Percentiles rank a stretch among this genome's conserved stretches.
Conservation (phyloP, 768 basidiomycete genomes). For the Mycena venus region DNA sequence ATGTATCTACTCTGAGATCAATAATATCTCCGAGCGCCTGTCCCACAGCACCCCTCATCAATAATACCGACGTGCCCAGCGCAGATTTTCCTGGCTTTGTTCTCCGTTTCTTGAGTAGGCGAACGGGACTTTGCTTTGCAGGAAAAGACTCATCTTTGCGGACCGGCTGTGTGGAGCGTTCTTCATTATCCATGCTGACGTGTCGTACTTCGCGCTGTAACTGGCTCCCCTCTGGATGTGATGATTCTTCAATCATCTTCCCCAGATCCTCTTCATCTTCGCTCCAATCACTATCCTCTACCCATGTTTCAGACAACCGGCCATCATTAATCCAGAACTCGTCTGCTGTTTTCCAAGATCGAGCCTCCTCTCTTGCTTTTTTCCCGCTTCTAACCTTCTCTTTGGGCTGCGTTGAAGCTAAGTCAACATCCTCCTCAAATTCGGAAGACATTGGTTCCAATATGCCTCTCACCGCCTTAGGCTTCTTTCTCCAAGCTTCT, state of each 20-base stretch:
- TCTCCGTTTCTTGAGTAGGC: background rate
- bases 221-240: no score
- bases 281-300: background rate
- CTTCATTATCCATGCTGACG: no score
- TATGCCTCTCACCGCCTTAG: background rate
- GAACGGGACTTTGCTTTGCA: background rate
- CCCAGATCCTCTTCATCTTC: background rate
- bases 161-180: no score
- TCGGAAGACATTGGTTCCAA: background rate
- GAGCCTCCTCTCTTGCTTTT: background rate
- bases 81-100: background rate
- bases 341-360: background rate
- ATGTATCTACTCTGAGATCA: background rate
- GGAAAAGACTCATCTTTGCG: no score
- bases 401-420: no score
- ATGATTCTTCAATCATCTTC: no score
- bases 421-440: no score
- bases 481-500: background rate
- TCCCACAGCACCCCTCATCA: background rate
- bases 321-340: background rate
- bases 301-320: background rate
- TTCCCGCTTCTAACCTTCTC: background rate
- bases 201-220: no score
- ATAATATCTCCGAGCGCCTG: background rate
- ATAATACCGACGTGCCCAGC: background rate